A percentile compares a stretch with the other conserved stretches of the same genome.
Evolutionary conservation across 441 rosid genomes (phyloP).

Genomic region (Codiaeum variegatum): DNA sequence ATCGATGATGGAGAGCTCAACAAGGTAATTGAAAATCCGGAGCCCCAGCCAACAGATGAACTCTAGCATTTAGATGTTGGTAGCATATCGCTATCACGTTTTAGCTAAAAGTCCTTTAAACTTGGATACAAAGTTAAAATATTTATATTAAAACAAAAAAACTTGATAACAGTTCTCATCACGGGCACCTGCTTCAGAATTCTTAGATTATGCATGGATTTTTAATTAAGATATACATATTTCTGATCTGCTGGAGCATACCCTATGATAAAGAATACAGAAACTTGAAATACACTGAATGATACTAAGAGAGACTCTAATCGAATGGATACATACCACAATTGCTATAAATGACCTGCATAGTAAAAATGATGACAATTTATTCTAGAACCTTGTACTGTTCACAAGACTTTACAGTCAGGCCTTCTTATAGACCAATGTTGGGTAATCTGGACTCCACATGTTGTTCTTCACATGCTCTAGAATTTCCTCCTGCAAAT

Average conservation of each 20-base stretch:
- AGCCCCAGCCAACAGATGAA: background rate
- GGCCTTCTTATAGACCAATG: slow-evolving; percentile 61
- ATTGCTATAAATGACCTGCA: background rate
- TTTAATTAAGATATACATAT: background rate
- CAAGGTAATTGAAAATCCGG: background rate
- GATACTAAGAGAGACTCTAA: background rate
- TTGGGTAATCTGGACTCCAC: slow-evolving; percentile 93
- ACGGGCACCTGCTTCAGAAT: background rate
- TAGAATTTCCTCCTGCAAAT: slow-evolving; percentile 61
- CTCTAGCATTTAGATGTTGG: background rate
- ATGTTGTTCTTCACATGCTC: slow-evolving; percentile 68
- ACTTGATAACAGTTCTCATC: too few relatives aligned
- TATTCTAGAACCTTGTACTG: background rate
- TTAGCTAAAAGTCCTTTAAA: background rate
- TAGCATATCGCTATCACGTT: background rate
- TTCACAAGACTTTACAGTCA: slow-evolving; percentile 14
- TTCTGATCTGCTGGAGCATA: slow-evolving; percentile 3
- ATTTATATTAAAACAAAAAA: too few relatives aligned
- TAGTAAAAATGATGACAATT: background rate
- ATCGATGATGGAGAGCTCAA: too few relatives aligned
- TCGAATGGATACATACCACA: background rate
- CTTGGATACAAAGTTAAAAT: too few relatives aligned
- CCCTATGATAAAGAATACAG: background rate
- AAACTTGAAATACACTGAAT: background rate
- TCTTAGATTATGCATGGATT: background rate